Evolutionary conservation across 495 filamentous ascomycete species (phyloP).

Genomic region (Thozetella sp.): DNA sequence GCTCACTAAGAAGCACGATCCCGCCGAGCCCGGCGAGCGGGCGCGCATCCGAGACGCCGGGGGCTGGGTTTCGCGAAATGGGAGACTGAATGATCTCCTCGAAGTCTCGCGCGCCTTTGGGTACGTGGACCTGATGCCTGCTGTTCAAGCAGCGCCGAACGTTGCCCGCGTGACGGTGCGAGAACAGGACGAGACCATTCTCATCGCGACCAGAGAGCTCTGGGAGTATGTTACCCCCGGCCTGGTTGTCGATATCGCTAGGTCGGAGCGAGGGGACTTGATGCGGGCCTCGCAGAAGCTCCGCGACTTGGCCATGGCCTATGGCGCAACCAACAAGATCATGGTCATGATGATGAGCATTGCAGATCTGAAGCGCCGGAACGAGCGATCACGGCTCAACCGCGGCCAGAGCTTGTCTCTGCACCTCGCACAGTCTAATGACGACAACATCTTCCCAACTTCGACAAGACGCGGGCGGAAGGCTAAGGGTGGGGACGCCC

Average conservation of each 20-base stretch:
- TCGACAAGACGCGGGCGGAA: conserved; percentile 65
- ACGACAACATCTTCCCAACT: conserved; percentile 65
- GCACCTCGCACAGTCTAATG: conserved; percentile 67
- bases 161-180: conserved; percentile 77
- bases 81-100: conserved; percentile 88
- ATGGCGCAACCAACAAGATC: conserved; percentile 89
- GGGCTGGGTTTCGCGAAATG: conserved; percentile 91
- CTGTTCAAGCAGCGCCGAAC: conserved; percentile 88
- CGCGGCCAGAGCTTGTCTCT: conserved; percentile 79
- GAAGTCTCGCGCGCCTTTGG: conserved; percentile 94
- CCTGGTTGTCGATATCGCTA: conserved; percentile 86
- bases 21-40: conserved; percentile 79
- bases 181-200: conserved; percentile 90
- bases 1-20: conserved; percentile 89
- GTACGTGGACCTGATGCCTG: conserved; percentile 88
- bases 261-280: conserved; percentile 78
- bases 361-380: conserved; percentile 80
- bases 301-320: conserved; percentile 92
- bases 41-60: conserved; percentile 92
- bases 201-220: conserved; percentile 88
- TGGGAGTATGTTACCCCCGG: conserved; percentile 93
- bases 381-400: conserved; percentile 65
- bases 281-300: conserved; percentile 98
- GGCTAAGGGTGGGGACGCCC: conserved; percentile 64
- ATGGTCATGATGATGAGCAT: conserved; percentile 99